Conservation (phyloP, 768 basidiomycete species). For the Cyclocybe cylindracea region DNA sequence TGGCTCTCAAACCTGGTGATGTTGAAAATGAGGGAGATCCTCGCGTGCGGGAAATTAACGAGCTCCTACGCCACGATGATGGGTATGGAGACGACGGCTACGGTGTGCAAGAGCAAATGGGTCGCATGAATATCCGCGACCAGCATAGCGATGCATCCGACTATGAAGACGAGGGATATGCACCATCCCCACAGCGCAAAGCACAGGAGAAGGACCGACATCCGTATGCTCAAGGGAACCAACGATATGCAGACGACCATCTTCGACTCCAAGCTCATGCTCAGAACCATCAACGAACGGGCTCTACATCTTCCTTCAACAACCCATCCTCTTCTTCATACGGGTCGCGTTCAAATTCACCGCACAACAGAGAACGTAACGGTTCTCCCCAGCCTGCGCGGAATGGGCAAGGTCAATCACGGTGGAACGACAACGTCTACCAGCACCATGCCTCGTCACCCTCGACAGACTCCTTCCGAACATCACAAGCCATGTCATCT, state of each 20-base stretch:
- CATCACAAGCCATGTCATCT: conserved; percentile 53
- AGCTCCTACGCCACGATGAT: conserved; percentile 45
- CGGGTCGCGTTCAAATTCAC: conserved; percentile 39
- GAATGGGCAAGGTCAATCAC: conserved; percentile 25
- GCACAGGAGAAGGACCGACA: conserved; percentile 36
- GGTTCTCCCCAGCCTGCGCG: conserved; percentile 30
- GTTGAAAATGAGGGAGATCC: conserved; percentile 69
- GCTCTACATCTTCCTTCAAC: conserved; percentile 48
- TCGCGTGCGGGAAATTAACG: conserved; percentile 57
- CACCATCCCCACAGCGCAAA: conserved; percentile 41
- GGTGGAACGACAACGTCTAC: conserved; percentile 30
- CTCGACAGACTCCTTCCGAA: conserved; percentile 49
- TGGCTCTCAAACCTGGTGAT: conserved; percentile 86
- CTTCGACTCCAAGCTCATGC: conserved; percentile 41
- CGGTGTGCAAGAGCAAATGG: conserved; percentile 52
- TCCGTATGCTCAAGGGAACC: conserved; percentile 38
- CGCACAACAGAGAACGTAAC: conserved; percentile 36
- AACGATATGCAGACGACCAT: conserved; percentile 39
- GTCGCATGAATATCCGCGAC: conserved; percentile 48
- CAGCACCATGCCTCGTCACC: conserved; percentile 34
- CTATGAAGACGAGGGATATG: conserved; percentile 61
- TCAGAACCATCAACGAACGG: conserved; percentile 54
- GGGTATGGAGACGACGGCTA: conserved; percentile 32
- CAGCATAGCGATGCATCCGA: conserved; percentile 64
- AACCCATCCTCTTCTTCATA: conserved; percentile 36